phyloP scores from a whole-genome alignment of 306 rosid genomes.

The Cucurbita pepo region DNA sequence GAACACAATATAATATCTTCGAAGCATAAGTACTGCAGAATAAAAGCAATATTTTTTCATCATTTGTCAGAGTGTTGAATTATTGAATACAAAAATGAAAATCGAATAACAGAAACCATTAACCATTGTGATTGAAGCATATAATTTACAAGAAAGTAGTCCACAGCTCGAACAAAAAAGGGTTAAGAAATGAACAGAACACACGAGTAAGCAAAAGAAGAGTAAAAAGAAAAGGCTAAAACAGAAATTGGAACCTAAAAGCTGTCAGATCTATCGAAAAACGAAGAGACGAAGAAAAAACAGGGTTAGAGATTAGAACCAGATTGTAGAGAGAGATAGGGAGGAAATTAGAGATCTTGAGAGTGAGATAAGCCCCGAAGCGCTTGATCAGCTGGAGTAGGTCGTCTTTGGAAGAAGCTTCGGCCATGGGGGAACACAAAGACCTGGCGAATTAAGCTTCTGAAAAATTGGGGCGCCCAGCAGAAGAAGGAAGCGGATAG shows the following conservation, averaged over 20 bases:
- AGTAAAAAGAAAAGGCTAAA: neutral
- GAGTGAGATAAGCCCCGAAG: slow-evolving; percentile 50
- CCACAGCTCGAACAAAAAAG: neutral
- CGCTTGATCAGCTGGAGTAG: slow-evolving; percentile 66
- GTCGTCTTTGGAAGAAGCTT: slow-evolving; percentile 64
- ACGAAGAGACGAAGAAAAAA: neutral
- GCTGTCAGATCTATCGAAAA: neutral
- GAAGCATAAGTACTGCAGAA: too few species aligned
- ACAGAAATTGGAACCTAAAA: neutral
- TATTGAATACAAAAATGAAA: neutral
- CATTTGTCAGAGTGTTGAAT: neutral
- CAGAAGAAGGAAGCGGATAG: too few species aligned
- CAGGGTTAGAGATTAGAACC: slow-evolving; percentile 21
- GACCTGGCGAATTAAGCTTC: neutral
- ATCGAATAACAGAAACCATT: neutral
- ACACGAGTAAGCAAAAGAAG: neutral
- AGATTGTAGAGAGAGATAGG: slow-evolving; percentile 43
- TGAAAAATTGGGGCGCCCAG: too few species aligned
- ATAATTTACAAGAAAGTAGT: neutral
- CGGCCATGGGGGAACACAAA: slow-evolving; percentile 20
- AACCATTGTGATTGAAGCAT: neutral
- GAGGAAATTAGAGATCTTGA: slow-evolving; percentile 59
- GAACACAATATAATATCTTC: neutral
- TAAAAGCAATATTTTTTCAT: neutral
- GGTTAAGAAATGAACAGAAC: too few species aligned